Evolutionary conservation across 257 asterid genomes (phyloP), one percentile per base, ranked within the genome.

Genomic region (Rhazya stricta): DNA sequence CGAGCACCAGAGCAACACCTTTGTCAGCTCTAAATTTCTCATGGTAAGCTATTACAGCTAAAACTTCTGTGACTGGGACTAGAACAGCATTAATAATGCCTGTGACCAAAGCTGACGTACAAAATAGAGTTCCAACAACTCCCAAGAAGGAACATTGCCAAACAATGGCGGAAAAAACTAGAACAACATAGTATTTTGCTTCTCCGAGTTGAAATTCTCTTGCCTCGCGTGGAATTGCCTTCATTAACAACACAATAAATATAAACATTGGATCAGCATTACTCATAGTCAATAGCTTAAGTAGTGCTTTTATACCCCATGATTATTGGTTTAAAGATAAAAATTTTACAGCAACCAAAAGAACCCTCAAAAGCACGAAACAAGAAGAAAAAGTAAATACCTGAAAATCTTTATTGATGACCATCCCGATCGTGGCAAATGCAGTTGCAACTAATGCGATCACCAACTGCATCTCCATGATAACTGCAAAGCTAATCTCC

Each of bases 111-210:
- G 84, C 77, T 1, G 84, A 77, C 46, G 79, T 66, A 21, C 78
- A 77, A 19, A 77, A 81, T 34, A 81, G 60, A 3, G 74, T 74
- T 62, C 84, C 84, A 3, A 72, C 41, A 0, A 30, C 15, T n/a
- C 84, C 84, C 25, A 81, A 11, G 16, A 34, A 19, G 43, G 27
- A 81, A 48, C 41, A 77, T 70, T 81, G 84, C 79, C 81, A 81
- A 9, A 81, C 9, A n/a, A 81, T 73, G 32, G 48, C 78, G 50
- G 45, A 48, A 23, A 68, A 67, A 3, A 69, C 73, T 12, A 77
- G 63, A 0, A 81, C 63, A 0, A 67, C 36, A 9, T 81, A 81
- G 51, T 81, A 81, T 43, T 42, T 77, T 19, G 76, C 25, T 77
- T 68, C 79, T 50, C 84, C 84, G 0, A 73, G 74, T 69, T 73